These are phyloP conservation scores for Haematococcus lacustris DNA, from an alignment of 139 green algal genomes.

Conservation along the genomic window DNA sequence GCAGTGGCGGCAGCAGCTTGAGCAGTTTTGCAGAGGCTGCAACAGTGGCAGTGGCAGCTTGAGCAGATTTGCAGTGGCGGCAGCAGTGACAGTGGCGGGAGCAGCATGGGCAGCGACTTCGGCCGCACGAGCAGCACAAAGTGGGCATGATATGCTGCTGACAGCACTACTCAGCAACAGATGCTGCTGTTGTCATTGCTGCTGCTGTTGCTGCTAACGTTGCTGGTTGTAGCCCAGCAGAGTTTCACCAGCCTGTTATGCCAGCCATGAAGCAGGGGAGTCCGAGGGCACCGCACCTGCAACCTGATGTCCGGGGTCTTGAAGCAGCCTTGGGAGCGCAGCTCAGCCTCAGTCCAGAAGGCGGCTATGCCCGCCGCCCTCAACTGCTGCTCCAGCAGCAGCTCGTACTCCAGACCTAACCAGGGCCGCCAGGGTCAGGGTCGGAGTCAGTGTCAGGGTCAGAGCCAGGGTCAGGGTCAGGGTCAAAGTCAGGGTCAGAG, in stretches of 20 bases:
- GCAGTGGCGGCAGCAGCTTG: no score
- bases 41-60: neutral
- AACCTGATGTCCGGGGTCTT: constrained; percentile 84
- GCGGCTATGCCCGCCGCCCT: constrained; percentile 29
- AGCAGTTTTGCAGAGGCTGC: neutral
- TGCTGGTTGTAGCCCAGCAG: neutral
- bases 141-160: neutral
- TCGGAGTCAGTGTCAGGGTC: neutral
- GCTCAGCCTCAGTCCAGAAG: constrained; percentile 73
- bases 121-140: neutral
- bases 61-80: neutral
- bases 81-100: neutral
- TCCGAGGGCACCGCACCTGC: constrained; percentile 33
- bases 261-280: neutral
- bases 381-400: constrained; percentile 55
- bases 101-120: no score
- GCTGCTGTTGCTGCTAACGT: no score
- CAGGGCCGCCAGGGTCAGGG: neutral
- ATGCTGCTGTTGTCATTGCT: no score
- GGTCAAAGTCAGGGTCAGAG: no score
- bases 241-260: neutral
- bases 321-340: constrained; percentile 63
- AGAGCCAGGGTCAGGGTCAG: no score
- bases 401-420: constrained; percentile 64
- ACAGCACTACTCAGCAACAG: no score